Conservation (phyloP, 305 asterid genomes). For the Fraxinus albicans region DNA sequence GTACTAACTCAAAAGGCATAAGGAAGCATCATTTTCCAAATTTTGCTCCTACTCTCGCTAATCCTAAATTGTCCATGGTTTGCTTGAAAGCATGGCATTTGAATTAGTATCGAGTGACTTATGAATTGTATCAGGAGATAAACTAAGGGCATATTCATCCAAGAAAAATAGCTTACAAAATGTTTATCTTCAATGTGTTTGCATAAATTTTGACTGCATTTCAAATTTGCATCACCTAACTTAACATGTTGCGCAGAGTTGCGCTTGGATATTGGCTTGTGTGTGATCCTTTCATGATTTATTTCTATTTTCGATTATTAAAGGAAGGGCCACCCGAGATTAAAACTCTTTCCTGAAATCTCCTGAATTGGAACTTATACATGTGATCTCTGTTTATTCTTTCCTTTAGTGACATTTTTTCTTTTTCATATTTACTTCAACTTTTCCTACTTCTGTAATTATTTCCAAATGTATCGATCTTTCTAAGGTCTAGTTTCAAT, state of each 20-base stretch:
- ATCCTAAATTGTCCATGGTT: background rate
- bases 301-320: too few relatives aligned
- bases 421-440: background rate
- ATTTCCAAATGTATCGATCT: background rate
- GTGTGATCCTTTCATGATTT: background rate
- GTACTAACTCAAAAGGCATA: background rate
- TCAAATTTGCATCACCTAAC: background rate
- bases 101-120: background rate
- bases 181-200: background rate
- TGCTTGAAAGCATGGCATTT: background rate
- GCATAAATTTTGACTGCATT: background rate
- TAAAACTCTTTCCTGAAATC: background rate
- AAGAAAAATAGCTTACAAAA: background rate
- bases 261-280: background rate
- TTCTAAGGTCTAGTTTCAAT: background rate
- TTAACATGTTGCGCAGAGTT: background rate
- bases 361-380: background rate
- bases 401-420: background rate
- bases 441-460: background rate
- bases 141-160: background rate
- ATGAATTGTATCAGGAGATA: background rate
- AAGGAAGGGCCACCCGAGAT: background rate
- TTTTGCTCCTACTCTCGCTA: background rate
- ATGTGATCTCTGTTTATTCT: background rate
- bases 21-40: background rate